Base-by-base conservation (phyloP, 2,329 filamentous ascomycete genomes). In the Epichloe elymi region DNA sequence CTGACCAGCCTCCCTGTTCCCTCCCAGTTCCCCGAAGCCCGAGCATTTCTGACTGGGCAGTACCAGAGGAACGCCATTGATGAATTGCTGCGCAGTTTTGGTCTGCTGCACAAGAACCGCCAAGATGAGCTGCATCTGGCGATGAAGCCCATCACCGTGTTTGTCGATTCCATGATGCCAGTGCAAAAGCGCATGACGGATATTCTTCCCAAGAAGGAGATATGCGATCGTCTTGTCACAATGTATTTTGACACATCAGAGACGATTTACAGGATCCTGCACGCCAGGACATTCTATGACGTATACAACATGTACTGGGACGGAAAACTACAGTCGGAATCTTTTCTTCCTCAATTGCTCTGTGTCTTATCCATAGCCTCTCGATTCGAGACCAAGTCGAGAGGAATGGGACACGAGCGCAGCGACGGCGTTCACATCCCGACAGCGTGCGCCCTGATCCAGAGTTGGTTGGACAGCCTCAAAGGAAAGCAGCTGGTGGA, bases 141-240 rank as follows among this genome's bases (percentile, higher is more conserved):
- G 0, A 62, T 76, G 40, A 63, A 71, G 5, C 75, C 76, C 0
- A 78, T 79, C 43, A 68, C 74, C 3, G 75, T 79, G 35, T 79
- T 74, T 56, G 75, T 78, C 30, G 74, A 79, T 57, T 79, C 75
- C n/a, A 74, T 78, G 66, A 74, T 76, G 59, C 75, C 76, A 0
- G 69, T 79, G 2, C 71, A 72, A 51, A 77, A 77, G 60, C 74
- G 76, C 45, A 80, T 80, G 76, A 70, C 68, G 33, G 75, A 79
- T 52, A 76, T 79, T 14, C 58, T 79, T 17, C 76, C 76, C 0
- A 71, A 69, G 35, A 74, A 70, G 58, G 52, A 63, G 1, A 70
- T 75, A 8, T 80, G 76, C 61, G 75, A 78, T 56, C 67, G 70
- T 14, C 67, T 79, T 3, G 57, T 79, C 3, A 62, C 69, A 7